Evolutionary conservation across 2,329 filamentous ascomycete species (phyloP).

Genomic region (Arthrocladium fulminans): DNA sequence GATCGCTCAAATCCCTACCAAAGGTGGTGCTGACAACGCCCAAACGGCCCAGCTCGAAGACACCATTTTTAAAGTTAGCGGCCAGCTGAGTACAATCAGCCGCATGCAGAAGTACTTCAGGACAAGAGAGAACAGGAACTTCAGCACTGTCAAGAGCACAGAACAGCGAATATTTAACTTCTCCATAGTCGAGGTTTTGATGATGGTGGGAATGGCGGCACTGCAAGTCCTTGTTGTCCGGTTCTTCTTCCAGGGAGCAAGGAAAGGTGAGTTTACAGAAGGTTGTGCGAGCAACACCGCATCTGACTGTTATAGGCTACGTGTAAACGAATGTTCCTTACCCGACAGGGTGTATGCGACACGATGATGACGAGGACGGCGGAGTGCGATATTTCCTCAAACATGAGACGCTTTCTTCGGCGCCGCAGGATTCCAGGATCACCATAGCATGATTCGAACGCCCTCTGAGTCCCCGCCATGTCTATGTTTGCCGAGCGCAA

Average conservation of each 20-base stretch:
- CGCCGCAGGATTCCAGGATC: no score
- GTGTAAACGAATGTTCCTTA: no score
- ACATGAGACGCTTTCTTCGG: no score
- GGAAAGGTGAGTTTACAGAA: constrained; percentile 48
- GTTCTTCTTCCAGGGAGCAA: constrained; percentile 94
- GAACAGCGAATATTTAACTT: constrained; percentile 96
- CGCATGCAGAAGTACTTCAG: constrained; percentile 99
- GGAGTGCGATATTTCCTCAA: no score
- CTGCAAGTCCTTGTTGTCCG: constrained; percentile 94
- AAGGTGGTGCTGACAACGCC: constrained; percentile 79
- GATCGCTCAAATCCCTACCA: constrained; percentile 65
- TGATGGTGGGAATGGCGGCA: constrained; percentile 92
- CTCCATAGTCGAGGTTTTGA: constrained; percentile 78
- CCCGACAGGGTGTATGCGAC: no score
- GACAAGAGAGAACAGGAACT: constrained; percentile 96
- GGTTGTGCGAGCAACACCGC: no score
- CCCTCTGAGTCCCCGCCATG: no score
- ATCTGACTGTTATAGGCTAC: no score
- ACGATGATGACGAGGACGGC: no score
- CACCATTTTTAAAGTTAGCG: constrained; percentile 88
- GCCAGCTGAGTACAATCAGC: constrained; percentile 85
- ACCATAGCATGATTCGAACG: no score
- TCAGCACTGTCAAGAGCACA: constrained; percentile 93
- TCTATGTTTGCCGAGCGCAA: no score
- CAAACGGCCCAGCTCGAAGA: constrained; percentile 85